phyloP scores from a whole-genome alignment of 139 green algal genomes.

The Auxenochlorella pyrenoidosa region DNA sequence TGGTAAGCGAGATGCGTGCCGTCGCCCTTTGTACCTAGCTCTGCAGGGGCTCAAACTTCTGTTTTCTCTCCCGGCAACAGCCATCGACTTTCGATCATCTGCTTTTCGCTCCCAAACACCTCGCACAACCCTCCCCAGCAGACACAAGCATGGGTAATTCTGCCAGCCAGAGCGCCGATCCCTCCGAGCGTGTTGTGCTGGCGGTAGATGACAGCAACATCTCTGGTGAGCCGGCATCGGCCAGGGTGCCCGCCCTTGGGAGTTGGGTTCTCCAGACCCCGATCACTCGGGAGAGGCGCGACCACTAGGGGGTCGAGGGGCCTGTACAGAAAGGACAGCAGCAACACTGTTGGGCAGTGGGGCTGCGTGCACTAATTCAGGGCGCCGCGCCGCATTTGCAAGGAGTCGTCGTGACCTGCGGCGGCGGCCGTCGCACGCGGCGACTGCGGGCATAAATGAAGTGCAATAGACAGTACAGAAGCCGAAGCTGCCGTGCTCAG shows the following conservation, averaged over 20 bases:
- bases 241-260: neutral
- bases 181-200: neutral
- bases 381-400: neutral
- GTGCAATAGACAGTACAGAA: too few species aligned
- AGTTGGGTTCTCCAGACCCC: neutral
- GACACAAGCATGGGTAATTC: neutral
- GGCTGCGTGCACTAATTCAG: neutral
- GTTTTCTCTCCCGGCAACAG: too few species aligned
- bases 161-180: neutral
- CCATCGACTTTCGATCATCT: too few species aligned
- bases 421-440: neutral
- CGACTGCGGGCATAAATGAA: too few species aligned
- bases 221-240: neutral
- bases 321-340: too few species aligned
- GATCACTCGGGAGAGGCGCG: too few species aligned
- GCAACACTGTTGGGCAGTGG: too few species aligned
- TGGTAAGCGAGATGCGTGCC: too few species aligned
- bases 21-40: too few species aligned
- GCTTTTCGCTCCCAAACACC: too few species aligned
- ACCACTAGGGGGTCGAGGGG: too few species aligned
- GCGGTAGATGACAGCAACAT: neutral
- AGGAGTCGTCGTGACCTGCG: neutral
- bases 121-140: neutral
- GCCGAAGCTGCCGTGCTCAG: neutral
- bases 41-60: too few species aligned